phyloP scores from a whole-genome alignment of 2,329 filamentous ascomycete genomes.

The Cercospora canescens region DNA sequence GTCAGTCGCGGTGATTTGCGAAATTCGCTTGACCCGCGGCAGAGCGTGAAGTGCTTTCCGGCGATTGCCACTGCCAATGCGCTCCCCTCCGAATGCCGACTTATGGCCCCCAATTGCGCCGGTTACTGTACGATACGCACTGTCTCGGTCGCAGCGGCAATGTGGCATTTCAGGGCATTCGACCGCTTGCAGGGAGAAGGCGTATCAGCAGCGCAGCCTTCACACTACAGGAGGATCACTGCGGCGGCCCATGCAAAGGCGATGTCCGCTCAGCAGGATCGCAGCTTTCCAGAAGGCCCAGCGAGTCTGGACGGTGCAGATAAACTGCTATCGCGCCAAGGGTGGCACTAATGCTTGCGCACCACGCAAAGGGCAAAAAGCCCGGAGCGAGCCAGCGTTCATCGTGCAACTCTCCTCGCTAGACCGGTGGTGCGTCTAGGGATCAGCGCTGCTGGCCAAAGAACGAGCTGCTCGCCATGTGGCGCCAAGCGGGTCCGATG shows the following conservation, averaged over 20 bases:
- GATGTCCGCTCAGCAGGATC: background rate
- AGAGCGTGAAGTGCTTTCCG: background rate
- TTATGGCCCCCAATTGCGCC: background rate
- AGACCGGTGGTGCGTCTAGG: background rate
- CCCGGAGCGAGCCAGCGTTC: conserved; percentile 3
- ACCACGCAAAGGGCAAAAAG: conserved; percentile 10
- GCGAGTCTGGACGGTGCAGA: background rate
- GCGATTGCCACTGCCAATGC: background rate
- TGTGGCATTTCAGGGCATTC: background rate
- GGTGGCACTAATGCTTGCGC: conserved; percentile 1
- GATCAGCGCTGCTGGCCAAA: conserved; percentile 9
- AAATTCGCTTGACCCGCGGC: background rate
- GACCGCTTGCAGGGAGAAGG: background rate
- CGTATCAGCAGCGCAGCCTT: background rate
- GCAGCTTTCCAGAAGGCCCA: background rate
- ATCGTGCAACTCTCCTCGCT: conserved; percentile 2
- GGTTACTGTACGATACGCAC: background rate
- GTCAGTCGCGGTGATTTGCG: background rate
- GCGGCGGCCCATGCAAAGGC: background rate
- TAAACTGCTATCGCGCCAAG: conserved; percentile 16
- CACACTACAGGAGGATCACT: background rate
- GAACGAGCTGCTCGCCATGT: conserved; percentile 4
- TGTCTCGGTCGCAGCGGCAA: background rate
- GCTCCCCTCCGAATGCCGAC: background rate
- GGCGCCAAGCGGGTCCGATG: conserved; percentile 12